Evolutionary conservation across 163 green algal species (phyloP), one percentile per base, ranked within the genome.

Genomic region (Scenedesmus sp.): DNA sequence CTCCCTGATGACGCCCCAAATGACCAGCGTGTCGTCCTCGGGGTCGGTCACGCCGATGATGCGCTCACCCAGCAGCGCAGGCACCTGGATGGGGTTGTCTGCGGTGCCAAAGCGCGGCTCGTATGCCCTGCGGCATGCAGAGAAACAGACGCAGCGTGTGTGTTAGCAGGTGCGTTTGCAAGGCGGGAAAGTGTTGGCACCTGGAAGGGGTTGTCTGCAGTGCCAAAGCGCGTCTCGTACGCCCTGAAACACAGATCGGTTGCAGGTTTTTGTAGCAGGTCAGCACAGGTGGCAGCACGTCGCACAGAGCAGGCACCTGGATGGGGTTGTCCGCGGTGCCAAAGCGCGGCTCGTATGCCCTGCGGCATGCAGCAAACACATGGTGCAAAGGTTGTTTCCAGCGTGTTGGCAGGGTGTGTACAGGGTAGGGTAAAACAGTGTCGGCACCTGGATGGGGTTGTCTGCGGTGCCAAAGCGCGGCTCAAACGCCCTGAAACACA

Each of bases 41-140:
- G 96, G 95, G 82, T 98, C 95, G 0, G 95, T 97, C 57, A 96
- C 94, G 12, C 95, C 95, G n/a, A 98, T 97, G 74, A 98, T 97
- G 52, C 95, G 92, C 91, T 97, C 94, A n/a, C 66, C 55, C n/a
- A 90, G 20, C 64, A 90, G 66, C 4, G 85, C 46, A 55, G 94
- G 96, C 16, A 98, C 96, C 15, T 95, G 85, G 59, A 97, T 95
- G 10, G 96, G 96, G 89, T 97, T 95, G 56, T 96, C 94, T 90
- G 95, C 92, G 1, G 96, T 97, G 62, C 96, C 96, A 85, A 97
- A 97, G 52, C 92, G 91, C 26, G 95, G 94, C 92, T 96, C 95
- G 74, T 96, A 96, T 87, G 95, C 95, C 95, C 94, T 96, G 90
- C 26, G 6, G 15, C 16, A 26, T 20, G 26, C 20, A 66, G 0